Evolutionary conservation across 2,329 filamentous ascomycete species (phyloP), one percentile per base, ranked within the genome.

Genomic region (Berkeleyomyces basicola): DNA sequence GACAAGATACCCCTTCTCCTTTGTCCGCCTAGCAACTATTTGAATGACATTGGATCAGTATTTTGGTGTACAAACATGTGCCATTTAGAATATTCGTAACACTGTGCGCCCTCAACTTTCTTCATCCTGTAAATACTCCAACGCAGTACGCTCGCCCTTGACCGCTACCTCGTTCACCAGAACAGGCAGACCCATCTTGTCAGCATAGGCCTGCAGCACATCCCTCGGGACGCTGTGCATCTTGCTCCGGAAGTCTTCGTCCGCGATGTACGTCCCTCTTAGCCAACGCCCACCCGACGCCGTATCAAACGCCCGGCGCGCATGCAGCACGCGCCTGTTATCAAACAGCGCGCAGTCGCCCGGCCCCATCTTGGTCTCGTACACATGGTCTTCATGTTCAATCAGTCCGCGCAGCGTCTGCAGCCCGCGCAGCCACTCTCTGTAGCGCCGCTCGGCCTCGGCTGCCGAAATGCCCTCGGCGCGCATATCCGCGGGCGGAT

Each of bases 321-420:
- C 92, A 75, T 97, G 93, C 70, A 95, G 73, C n/a, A 95, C 78
- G 16, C 92, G 79, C 64, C 83, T 75, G 70, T 97, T 97, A 71
- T 95, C 86, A 70, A 99, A 97, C n/a, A 99, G 79, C 10, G 91
- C 90, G 70, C 90, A 95, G 69, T 96, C 88, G 2, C 92, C 93
- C 3, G 87, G 83, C 61, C 83, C 76, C 72, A 96, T 76, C 72
- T 86, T 86, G 64, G 86, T 78, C 75, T 92, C 79, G 69, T 85
- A 86, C 61, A 90, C 73, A 65, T 81, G 81, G 3, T 75, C 70
- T 0, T 78, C 73, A 0, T 76, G 70, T 66, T 88, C 84, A 33
- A 93, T 73, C 0, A 80, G 67, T 0, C 70, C 64, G 58, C 83
- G 78, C 68, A 95, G 90, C 1, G 71, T 69, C 42, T 73, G 70